Base-by-base conservation (phyloP, 257 asterid species). In the Orobanche coerulescens region DNA sequence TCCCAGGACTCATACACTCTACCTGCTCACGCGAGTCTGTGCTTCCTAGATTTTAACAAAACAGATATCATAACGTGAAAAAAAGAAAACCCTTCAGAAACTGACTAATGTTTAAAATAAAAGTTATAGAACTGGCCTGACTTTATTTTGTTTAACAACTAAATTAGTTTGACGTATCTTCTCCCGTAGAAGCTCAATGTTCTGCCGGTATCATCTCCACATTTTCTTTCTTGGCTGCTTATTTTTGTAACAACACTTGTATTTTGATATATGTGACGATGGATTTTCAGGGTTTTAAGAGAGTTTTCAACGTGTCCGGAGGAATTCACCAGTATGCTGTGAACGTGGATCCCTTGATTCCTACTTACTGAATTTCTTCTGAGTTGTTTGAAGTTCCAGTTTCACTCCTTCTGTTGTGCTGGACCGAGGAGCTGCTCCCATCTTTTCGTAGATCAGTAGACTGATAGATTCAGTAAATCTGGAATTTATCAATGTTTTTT, bases 241-340 rank as follows among this genome's bases (percentile, higher is more conserved):
- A 2, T 34, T 7, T 34, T 34, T 34, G 8, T 11, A 46, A 9
- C 25, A 24, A 28, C 5, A 2, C 37, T 20, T 18, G 24, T 36
- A 65, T 51, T 31, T 59, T 65, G 44, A 54, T 43, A 20, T 15
- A 59, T 5, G 53, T 62, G 36, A n/a, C 22, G 52, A 48, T 58
- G 47, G 40, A 43, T 68, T 61, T 8, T 58, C 88, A 91, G 98
- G 96, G 98, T 54, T 92, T 92, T 78, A 86, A 74, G 78, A 82
- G 56, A 68, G 85, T 88, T 26, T 86, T 69, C 85, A 92, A 92
- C n/a, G 74, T 92, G 16, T 71, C 89, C 0, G 98, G 98, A 51
- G 98, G 98, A 65, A 88, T 92, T 71, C 96, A 92, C 55, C 80
- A 82, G 63, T 92, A 88, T 48, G 94, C 98, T 19, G 67, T 74